Evolutionary conservation across 805 yeast genomes (phyloP).

Genomic region (Ogataea dorogensis): DNA sequence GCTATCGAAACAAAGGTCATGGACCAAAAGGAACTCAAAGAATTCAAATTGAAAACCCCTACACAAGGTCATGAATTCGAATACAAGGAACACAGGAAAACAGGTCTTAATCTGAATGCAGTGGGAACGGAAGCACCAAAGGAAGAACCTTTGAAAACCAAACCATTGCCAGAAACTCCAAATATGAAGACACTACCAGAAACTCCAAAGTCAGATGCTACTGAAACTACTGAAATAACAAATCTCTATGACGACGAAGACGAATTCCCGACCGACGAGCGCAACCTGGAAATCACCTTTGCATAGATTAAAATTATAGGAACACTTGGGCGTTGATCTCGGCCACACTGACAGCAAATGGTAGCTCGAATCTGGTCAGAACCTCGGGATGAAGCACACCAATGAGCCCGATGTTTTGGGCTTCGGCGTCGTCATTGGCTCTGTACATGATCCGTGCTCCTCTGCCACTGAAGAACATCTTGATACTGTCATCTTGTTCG

Average conservation of each 20-base stretch:
- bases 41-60: slow-evolving; percentile 20
- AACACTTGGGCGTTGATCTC: slow-evolving; percentile 90
- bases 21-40: slow-evolving; percentile 11
- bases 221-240: background rate
- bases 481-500: slow-evolving; percentile 61
- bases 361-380: slow-evolving; percentile 79
- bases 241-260: slow-evolving; percentile 33
- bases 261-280: slow-evolving; percentile 35
- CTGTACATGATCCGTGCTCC: slow-evolving; percentile 87
- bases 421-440: slow-evolving; percentile 55
- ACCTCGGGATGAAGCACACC: slow-evolving; percentile 98
- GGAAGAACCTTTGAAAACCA: too few relatives aligned
- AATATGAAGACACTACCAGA: too few relatives aligned
- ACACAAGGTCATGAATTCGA: slow-evolving; percentile 4
- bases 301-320: slow-evolving; percentile 44
- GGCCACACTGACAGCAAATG: slow-evolving; percentile 88
- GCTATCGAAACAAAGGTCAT: slow-evolving; percentile 34
- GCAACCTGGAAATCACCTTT: slow-evolving; percentile 31
- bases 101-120: slow-evolving; percentile 2
- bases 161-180: too few relatives aligned
- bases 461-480: slow-evolving; percentile 93
- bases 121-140: slow-evolving; percentile 1
- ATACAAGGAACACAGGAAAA: background rate
- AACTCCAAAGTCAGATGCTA: too few relatives aligned
- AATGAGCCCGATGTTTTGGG: slow-evolving; percentile 68